A percentile compares a stretch with the other conserved stretches of the same genome.
phyloP scores from a whole-genome alignment of 2,329 filamentous ascomycete species.

The Aspergillus pseudotamarii region DNA sequence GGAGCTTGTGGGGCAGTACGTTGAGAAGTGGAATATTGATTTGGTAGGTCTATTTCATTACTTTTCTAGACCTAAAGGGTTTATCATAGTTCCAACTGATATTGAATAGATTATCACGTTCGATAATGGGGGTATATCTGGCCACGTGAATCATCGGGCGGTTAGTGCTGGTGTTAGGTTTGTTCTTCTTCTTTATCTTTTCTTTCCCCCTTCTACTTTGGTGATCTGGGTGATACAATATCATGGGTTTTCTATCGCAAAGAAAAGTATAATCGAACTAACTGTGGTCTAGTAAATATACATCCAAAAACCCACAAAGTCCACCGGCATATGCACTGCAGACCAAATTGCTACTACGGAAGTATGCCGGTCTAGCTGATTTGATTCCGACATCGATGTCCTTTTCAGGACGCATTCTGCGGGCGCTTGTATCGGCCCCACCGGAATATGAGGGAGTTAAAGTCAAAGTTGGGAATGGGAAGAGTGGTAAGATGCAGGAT shows the following conservation, averaged over 20 bases:
- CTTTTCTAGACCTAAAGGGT: background rate
- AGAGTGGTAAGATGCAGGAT: slow-evolving; percentile 3
- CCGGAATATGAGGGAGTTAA: background rate
- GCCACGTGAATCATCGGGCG: slow-evolving; percentile 46
- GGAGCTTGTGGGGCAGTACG: slow-evolving; percentile 36
- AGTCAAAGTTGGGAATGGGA: background rate
- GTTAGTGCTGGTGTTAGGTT: slow-evolving; percentile 45
- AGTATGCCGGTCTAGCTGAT: slow-evolving; percentile 44
- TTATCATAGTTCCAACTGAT: background rate
- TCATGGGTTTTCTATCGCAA: too few species aligned
- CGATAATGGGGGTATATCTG: slow-evolving; percentile 44
- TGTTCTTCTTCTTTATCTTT: slow-evolving; percentile 1
- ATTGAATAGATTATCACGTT: slow-evolving; percentile 42
- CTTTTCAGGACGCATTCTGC: slow-evolving; percentile 29
- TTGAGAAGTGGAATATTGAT: slow-evolving; percentile 43
- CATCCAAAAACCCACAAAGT: slow-evolving; percentile 35
- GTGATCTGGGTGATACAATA: background rate
- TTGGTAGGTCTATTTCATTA: slow-evolving; percentile 27
- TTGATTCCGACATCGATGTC: slow-evolving; percentile 43
- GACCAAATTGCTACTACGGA: slow-evolving; percentile 39
- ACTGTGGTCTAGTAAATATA: slow-evolving; percentile 6
- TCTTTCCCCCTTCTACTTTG: background rate
- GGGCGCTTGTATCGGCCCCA: slow-evolving; percentile 19
- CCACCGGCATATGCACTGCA: slow-evolving; percentile 42
- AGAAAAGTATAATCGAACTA: background rate